Evolutionary conservation across 2,329 filamentous ascomycete genomes (phyloP), one percentile per base, ranked within the genome.

Genomic region (Scedosporium minutisporum): DNA sequence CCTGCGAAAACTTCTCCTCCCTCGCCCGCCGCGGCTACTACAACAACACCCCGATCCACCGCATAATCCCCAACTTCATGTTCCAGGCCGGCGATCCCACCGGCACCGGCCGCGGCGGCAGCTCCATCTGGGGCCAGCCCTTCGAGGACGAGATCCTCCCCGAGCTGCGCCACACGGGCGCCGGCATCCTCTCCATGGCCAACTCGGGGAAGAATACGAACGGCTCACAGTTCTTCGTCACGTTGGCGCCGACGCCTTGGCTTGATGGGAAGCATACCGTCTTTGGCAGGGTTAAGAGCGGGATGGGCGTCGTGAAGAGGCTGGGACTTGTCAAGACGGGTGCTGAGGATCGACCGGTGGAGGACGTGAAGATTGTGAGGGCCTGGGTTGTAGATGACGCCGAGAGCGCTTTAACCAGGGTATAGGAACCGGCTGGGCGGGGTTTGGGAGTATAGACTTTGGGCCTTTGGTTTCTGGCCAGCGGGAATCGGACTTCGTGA

Each of bases 211-310:
- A 91, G 7, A 86, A 97, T 74, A 96, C 93, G 42, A 97, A 97
- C 74, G 93, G 93, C 23, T 91, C 86, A 64, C 95, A 97, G 76
- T 99, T 97, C 76, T 97, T 97, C 73, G 87, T 99, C 67, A 97
- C 95, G 0, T 81, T 97, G 41, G 93, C 92, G 6, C 93, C 93
- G 4, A 93, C 95, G 16, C 95, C 95, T 0, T 97, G 93, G 93
- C 77, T 99, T 64, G 95, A 99, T 75, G 92, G 93, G 23, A 97
- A 96, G 75, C 93, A 99, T 74, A 96, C 93, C 10, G 96, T 99
- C 67, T 99, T 99, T 72, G 95, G 95, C 1, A 80, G 93, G 62
- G 92, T 99, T 46, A 93, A 89, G 78, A 84, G 77, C 62, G 95
- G 95, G 0, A 85, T 97, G 82, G 80, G 83, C 63, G 81, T 93